Percentiles rank a stretch among this genome's conserved stretches.
Conservation (phyloP, 345 rosid species). For the Syzygium aqueum region DNA sequence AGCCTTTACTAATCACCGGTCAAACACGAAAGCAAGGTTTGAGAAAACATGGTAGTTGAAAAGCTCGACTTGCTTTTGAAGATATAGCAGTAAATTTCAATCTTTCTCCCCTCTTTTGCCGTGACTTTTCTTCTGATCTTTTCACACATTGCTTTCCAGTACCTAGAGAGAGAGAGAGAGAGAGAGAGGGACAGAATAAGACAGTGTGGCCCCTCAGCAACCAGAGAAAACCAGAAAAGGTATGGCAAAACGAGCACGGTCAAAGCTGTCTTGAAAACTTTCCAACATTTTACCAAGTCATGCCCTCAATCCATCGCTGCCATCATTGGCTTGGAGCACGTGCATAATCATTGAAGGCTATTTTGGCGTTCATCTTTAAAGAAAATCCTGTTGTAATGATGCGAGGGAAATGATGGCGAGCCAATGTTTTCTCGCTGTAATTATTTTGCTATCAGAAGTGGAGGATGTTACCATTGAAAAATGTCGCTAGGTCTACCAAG, state of each 20-base stretch:
- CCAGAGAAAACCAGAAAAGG: background rate
- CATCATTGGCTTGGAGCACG: conserved; percentile 7
- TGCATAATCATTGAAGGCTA: conserved; percentile 3
- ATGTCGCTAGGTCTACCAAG: background rate
- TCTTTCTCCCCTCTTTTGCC: background rate
- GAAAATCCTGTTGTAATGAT: background rate
- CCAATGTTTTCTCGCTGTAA: background rate
- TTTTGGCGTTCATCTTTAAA: background rate
- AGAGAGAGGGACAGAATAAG: background rate
- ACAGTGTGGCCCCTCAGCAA: background rate
- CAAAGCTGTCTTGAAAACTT: background rate
- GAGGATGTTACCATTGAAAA: background rate
- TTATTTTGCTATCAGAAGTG: background rate
- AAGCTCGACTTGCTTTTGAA: background rate
- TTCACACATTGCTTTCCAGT: background rate
- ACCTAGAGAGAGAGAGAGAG: background rate
- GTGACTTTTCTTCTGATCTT: background rate
- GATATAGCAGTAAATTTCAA: background rate
- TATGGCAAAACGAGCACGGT: background rate
- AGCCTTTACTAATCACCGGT: background rate
- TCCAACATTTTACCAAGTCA: conserved; percentile 1
- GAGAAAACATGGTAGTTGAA: background rate
- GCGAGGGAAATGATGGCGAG: background rate
- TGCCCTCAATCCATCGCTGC: background rate
- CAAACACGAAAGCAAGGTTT: background rate